Conservation (phyloP, 139 green algal species). For the Eudorina sp. region DNA sequence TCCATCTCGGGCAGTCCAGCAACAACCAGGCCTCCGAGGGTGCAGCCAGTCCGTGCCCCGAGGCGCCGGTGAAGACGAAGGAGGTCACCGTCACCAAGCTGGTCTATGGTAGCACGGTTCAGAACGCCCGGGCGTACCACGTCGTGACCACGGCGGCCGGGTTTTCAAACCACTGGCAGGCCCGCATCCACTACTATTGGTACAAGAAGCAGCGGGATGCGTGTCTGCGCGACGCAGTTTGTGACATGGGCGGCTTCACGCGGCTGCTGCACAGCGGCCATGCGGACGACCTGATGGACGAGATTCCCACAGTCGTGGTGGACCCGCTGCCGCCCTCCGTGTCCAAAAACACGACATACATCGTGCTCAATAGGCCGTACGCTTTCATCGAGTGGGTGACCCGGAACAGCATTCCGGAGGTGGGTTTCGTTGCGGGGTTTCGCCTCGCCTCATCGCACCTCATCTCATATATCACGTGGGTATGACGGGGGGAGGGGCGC, state of each 20-base stretch:
- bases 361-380: constrained; percentile 95
- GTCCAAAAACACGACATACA: constrained; percentile 78
- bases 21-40: not conserved
- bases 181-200: constrained; percentile 61
- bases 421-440: no score
- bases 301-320: constrained; percentile 96
- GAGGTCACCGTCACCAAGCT: constrained; percentile 39
- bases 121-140: constrained; percentile 75
- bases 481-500: no score
- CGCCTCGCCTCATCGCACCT: no score
- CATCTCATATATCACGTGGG: no score
- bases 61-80: not conserved
- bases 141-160: constrained; percentile 84
- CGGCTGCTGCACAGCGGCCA: constrained; percentile 80
- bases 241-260: constrained; percentile 49
- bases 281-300: constrained; percentile 94
- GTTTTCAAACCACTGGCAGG: constrained; percentile 82
- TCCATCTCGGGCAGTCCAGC: not conserved
- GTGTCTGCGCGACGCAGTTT: constrained; percentile 69
- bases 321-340: constrained; percentile 81
- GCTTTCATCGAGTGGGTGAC: constrained; percentile 90
- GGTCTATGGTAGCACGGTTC: constrained; percentile 41
- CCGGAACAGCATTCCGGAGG: constrained; percentile 40
- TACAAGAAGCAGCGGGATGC: constrained; percentile 77
- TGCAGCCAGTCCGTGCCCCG: not conserved